A percentile compares a stretch with the other conserved stretches of the same genome.
Conservation (phyloP, 1,284 basidiomycete genomes). For the Baeospora myosura region DNA sequence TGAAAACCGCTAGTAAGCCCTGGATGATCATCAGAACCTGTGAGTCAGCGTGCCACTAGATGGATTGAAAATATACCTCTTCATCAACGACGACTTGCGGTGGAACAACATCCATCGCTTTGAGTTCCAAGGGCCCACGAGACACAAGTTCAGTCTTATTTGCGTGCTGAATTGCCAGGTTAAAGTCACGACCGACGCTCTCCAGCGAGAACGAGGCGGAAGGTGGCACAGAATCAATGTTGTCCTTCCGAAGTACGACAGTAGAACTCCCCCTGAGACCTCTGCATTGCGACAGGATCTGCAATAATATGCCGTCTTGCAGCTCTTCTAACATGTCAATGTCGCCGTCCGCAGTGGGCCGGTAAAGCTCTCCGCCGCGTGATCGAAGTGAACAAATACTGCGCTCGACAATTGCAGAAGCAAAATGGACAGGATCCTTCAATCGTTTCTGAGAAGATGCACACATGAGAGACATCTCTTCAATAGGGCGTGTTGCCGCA, state of each 20-base stretch:
- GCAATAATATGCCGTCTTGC: background rate
- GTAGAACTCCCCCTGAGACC: background rate
- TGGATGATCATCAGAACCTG: slow-evolving; percentile 4
- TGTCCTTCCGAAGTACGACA: slow-evolving; percentile 10
- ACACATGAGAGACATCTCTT: slow-evolving; percentile 16
- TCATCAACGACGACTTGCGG: slow-evolving; percentile 21
- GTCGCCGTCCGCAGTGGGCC: slow-evolving; percentile 6
- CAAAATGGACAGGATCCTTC: slow-evolving; percentile 15
- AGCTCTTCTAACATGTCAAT: background rate
- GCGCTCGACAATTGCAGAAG: slow-evolving; percentile 15
- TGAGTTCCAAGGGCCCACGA: slow-evolving; percentile 20
- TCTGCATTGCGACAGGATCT: background rate
- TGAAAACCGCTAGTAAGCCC: slow-evolving; percentile 22
- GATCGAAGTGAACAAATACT: slow-evolving; percentile 10
- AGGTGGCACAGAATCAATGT: slow-evolving; percentile 6
- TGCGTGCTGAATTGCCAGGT: slow-evolving; percentile 14
- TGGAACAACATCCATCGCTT: slow-evolving; percentile 17
- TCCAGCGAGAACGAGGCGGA: slow-evolving; percentile 1
- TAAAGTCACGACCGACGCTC: slow-evolving; percentile 14
- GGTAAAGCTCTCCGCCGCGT: slow-evolving; percentile 14
- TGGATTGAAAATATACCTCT: slow-evolving; percentile 10
- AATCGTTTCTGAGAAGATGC: slow-evolving; percentile 16
- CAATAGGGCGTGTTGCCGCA: background rate
- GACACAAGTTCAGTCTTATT: slow-evolving; percentile 18
- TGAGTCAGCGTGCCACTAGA: background rate